Evolutionary conservation across 306 rosid species (phyloP).

Genomic region (Vachellia pachyceras): DNA sequence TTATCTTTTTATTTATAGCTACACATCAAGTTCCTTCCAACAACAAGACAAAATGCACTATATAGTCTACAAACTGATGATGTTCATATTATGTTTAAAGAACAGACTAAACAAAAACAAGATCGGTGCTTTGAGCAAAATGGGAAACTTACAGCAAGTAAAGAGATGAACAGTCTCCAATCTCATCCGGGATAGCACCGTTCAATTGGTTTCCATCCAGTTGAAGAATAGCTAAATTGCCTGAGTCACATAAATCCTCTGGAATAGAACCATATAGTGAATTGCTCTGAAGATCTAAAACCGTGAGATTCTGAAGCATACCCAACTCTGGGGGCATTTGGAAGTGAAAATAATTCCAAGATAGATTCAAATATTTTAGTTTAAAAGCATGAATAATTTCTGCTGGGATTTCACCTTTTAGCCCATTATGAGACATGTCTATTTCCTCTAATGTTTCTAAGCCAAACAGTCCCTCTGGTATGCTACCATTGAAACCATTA

Average conservation of each 20-base stretch:
- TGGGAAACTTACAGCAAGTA: constrained; percentile 69
- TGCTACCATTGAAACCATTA: constrained; percentile 65
- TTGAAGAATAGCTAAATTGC: constrained; percentile 76
- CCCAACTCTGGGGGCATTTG: constrained; percentile 76
- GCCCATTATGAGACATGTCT: constrained; percentile 64
- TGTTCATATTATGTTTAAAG: background rate
- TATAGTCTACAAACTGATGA: too few species aligned
- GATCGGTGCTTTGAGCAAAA: constrained; percentile 30
- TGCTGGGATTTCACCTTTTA: constrained; percentile 71
- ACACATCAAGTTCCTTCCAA: background rate
- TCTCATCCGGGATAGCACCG: constrained; percentile 73
- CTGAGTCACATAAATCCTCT: constrained; percentile 72
- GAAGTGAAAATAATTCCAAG: constrained; percentile 83
- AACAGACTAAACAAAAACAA: background rate
- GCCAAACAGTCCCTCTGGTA: constrained; percentile 82
- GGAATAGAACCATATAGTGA: constrained; percentile 72
- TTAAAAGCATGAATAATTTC: constrained; percentile 69
- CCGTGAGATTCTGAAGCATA: constrained; percentile 61
- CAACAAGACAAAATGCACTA: background rate
- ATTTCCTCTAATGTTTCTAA: constrained; percentile 73
- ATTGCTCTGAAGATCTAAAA: constrained; percentile 70
- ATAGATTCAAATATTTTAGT: constrained; percentile 72
- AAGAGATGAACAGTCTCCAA: constrained; percentile 90
- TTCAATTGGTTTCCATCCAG: constrained; percentile 78
- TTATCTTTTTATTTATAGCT: background rate